Conservation (phyloP, 768 basidiomycete species). For the Hemileccinum rubropunctum region DNA sequence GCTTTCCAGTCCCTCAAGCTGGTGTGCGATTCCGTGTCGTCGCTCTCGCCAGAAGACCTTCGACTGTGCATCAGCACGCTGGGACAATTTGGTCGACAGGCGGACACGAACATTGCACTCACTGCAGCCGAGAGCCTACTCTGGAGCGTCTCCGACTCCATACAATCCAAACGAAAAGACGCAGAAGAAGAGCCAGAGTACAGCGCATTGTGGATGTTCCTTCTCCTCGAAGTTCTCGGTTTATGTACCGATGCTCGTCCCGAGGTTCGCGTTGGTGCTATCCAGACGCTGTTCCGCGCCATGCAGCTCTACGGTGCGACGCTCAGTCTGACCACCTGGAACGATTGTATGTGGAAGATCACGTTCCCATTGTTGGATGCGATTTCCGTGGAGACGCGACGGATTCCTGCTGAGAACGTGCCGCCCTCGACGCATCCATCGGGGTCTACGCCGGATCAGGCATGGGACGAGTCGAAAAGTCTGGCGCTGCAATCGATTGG, state of each 20-base stretch:
- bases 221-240: constrained; percentile 78
- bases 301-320: constrained; percentile 92
- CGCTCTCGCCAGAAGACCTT: constrained; percentile 76
- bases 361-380: constrained; percentile 83
- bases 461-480: constrained; percentile 88
- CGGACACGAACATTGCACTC: constrained; percentile 93
- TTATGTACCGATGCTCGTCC: constrained; percentile 79
- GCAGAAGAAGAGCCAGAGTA: constrained; percentile 64
- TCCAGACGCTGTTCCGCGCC: constrained; percentile 92
- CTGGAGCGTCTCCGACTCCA: constrained; percentile 95
- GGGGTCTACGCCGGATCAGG: constrained; percentile 33
- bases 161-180: constrained; percentile 78
- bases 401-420: constrained; percentile 17
- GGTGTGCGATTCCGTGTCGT: constrained; percentile 89
- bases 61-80: constrained; percentile 88
- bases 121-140: constrained; percentile 91
- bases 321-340: constrained; percentile 81
- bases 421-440: constrained; percentile 2
- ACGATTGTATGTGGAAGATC: constrained; percentile 87
- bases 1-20: constrained; percentile 93
- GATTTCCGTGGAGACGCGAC: constrained; percentile 55
- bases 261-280: constrained; percentile 90
- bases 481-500: constrained; percentile 84
- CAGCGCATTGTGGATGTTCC: constrained; percentile 90
- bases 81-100: constrained; percentile 87